Base-by-base conservation (phyloP, 2,329 filamentous ascomycete genomes). In the Chrysoporthe deuterocubensis region DNA sequence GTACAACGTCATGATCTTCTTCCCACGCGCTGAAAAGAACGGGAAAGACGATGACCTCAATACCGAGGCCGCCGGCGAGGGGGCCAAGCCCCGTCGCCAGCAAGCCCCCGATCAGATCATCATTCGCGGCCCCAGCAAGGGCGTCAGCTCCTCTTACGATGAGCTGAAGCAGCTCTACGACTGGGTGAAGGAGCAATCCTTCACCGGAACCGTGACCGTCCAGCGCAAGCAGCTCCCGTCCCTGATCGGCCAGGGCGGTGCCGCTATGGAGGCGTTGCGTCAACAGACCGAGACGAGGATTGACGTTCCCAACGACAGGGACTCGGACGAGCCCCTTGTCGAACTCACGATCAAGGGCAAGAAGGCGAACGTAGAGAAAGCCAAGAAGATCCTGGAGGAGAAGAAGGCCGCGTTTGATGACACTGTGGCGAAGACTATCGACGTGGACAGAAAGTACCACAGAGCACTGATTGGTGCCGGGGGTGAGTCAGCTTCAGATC, bases 361-460 rank as follows among this genome's bases (percentile, higher is more conserved):
- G 34, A 96, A 97, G 83, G 84, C 92, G 72, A 91, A 96, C 76
- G 96, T 99, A 62, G 90, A 94, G 61, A 92, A 94, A 73, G 95
- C 96, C 4, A 96, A 96, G 87, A 96, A 96, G 82, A 82, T 96
- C 62, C 85, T 99, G 34, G 89, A 95, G 78, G 92, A 96, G 81
- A 94, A 94, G 81, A 91, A 92, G 65, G 90, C 90, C 70, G 85
- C 94, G 26, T 97, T 97, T 73, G 94, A 98, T 74, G 90, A 96
- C 72, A 97, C 93, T n/a, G 85, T 97, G 62, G 88, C 90, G 18
- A 90, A 91, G 81, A 93, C 89, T 14, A 84, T 99, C 61, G 92
- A 96, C 44, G 89, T 99, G n/a, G 94, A 98, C 73, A 92, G 93
- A 83, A 97, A 96, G 83, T 89, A 96, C 79, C 96, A 99, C 82